Evolutionary conservation across 2,329 filamentous ascomycete genomes (phyloP), one percentile per base, ranked within the genome.

Genomic region (Microascus cirrosus): DNA sequence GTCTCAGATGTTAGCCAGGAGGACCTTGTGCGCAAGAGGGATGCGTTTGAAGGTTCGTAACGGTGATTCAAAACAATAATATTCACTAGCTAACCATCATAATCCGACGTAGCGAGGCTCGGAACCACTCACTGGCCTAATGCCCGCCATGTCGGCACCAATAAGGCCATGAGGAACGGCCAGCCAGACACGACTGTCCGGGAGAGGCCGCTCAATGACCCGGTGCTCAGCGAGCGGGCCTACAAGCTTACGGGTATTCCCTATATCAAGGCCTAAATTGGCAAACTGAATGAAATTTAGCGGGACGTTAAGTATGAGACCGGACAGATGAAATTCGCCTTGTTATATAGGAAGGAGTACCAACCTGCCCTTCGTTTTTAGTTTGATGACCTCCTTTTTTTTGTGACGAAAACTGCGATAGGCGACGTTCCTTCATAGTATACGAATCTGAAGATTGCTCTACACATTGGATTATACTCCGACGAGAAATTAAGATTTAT

Each of bases 191-290:
- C 65, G 13, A 63, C 72, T 60, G 71, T 73, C 39, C 66, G 71
- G 18, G 64, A 67, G 13, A 64, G 67, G 61, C 74, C 74, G 1
- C 61, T 73, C 1, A 70, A 73, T 53, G 71, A 74, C 59, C 69
- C 72, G 0, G 59, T 66, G 24, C 61, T 77, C 35, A 65, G 65
- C 59, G 74, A 76, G 65, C 61, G 73, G 25, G 71, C 70, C 1
- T 76, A 72, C 62, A 75, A 71, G 62, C 62, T 78, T 56, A 78
- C 75, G 1, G 76, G 76, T 2, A 76, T 78, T 60, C 74, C 76
- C 12, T 79, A 77, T 20, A 64, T 68, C 35, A 60, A 62, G 55
- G 60, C 45, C 10, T 60, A 54, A 18, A n/a, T 2, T n/a, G 36
- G 7, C 18, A 3, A 12, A 12, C 15, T n/a, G n/a, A 7, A 45